Conservation (phyloP, 2,329 filamentous ascomycete species). For the Monosporascus cannonballus region DNA sequence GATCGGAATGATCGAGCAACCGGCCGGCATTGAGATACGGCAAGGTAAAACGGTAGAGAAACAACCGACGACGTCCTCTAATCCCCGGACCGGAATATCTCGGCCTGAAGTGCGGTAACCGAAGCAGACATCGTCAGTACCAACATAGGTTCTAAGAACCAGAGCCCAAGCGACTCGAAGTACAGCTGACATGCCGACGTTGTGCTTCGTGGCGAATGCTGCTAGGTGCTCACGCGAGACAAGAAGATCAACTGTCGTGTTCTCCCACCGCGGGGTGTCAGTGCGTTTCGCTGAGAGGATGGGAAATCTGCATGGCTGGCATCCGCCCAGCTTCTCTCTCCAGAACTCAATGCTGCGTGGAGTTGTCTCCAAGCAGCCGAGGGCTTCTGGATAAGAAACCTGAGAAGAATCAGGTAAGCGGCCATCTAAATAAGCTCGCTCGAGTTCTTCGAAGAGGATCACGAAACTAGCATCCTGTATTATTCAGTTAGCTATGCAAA, state of each 20-base stretch:
- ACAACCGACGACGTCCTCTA: constrained; percentile 38
- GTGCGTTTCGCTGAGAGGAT: constrained; percentile 23
- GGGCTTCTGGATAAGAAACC: constrained; percentile 33
- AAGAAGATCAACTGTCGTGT: constrained; percentile 33
- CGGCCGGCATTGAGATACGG: constrained; percentile 12
- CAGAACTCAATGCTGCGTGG: constrained; percentile 39
- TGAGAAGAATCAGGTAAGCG: constrained; percentile 26
- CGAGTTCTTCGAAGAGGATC: constrained; percentile 40
- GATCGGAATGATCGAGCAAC: constrained; percentile 17
- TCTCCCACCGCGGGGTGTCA: constrained; percentile 24
- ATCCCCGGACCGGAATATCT: constrained; percentile 34
- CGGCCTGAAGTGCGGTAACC: constrained; percentile 43
- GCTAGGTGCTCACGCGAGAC: constrained; percentile 34
- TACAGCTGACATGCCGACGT: constrained; percentile 41
- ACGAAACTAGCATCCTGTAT: constrained; percentile 33
- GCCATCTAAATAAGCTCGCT: constrained; percentile 36
- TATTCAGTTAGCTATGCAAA: constrained; percentile 1
- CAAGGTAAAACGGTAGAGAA: constrained; percentile 30
- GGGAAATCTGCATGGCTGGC: constrained; percentile 41
- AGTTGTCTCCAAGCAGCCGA: constrained; percentile 28
- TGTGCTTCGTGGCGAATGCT: constrained; percentile 35
- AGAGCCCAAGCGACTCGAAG: constrained; percentile 56
- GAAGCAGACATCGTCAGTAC: constrained; percentile 47
- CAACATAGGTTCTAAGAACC: constrained; percentile 48
- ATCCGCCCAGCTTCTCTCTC: constrained; percentile 32